Percentiles rank a stretch among this genome's conserved stretches.
phyloP scores from a whole-genome alignment of 106 monocot species.

The Platanthera guangdongensis region DNA sequence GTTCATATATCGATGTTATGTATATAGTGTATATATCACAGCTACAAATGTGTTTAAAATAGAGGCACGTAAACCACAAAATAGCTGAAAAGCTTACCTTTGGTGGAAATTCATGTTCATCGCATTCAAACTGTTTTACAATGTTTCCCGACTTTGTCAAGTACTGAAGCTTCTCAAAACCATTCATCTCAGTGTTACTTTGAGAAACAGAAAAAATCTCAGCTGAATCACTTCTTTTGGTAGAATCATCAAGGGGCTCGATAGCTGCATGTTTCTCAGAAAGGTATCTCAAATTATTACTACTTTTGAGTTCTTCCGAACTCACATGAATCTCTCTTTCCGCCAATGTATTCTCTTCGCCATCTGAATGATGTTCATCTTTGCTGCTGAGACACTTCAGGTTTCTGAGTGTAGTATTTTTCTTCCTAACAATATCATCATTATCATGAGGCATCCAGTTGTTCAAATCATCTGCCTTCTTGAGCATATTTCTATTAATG shows the following conservation, averaged over 20 bases:
- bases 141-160: neutral
- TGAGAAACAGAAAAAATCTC: neutral
- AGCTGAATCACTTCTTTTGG: neutral
- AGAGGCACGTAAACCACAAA: too few species aligned
- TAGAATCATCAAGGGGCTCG: slow-evolving; percentile 8
- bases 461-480: slow-evolving; percentile 32
- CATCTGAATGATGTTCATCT: slow-evolving; percentile 7
- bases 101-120: neutral
- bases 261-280: slow-evolving; percentile 14
- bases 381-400: slow-evolving; percentile 3
- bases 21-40: too few species aligned
- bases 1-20: too few species aligned
- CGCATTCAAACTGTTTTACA: neutral
- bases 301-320: slow-evolving; percentile 17
- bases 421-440: slow-evolving; percentile 4
- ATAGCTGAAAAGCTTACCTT: slow-evolving; percentile 3
- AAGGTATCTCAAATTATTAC: slow-evolving; percentile 1
- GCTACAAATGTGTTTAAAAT: too few species aligned
- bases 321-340: slow-evolving; percentile 35
- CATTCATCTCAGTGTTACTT: neutral
- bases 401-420: slow-evolving; percentile 11
- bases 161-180: neutral
- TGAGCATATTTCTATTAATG: slow-evolving; percentile 17
- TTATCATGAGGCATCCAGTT: slow-evolving; percentile 19
- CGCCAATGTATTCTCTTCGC: slow-evolving; percentile 31